Evolutionary conservation across 768 basidiomycete genomes (phyloP), one percentile per base, ranked within the genome.

Genomic region (Panus rudis): DNA sequence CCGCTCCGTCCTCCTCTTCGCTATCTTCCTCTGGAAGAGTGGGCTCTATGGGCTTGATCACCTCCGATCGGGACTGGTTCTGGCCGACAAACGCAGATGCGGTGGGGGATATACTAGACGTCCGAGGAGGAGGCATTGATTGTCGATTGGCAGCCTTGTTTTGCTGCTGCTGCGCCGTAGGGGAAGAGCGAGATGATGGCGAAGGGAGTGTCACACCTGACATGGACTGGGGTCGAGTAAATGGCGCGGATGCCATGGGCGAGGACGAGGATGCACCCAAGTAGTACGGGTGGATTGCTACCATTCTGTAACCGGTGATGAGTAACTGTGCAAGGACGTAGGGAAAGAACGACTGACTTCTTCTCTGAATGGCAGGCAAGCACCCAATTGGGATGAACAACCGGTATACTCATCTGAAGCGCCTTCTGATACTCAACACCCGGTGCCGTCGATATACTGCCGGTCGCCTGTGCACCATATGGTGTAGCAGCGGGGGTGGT

Each of bases 361-460:
- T 83, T 82, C 58, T 94, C 89, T 0, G 77, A 61, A 39, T 84
- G 76, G 58, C 94, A 97, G 0, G 94, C 91, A 24, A 97, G 60
- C 51, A 98, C 75, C 94, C 96, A 98, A 35, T 87, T 82, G 2
- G 94, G 94, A 49, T 92, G 86, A 2, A 98, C 92, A 39, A 98
- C 81, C 0, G 96, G 96, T 45, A 98, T 90, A 45, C 88, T 92
- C 34, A 93, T 71, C 63, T 93, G 91, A 43, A 93, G 64, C 3
- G 94, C 96, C n/a, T 92, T 78, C 57, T 97, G 92, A 60, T 97
- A 98, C 53, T 92, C 89, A 6, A 87, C 81, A 0, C 84, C 84
- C 0, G 91, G 86, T 2, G 79, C 77, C 13, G 71, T 65, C 10
- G 68, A 65, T 1, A 68, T 58, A 43, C 69, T 73, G 1, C 81